Percentiles rank a stretch among this genome's conserved stretches.
These are phyloP conservation scores for Begonia fuchsioides DNA, from an alignment of 306 rosid genomes.

Conservation along the genomic window DNA sequence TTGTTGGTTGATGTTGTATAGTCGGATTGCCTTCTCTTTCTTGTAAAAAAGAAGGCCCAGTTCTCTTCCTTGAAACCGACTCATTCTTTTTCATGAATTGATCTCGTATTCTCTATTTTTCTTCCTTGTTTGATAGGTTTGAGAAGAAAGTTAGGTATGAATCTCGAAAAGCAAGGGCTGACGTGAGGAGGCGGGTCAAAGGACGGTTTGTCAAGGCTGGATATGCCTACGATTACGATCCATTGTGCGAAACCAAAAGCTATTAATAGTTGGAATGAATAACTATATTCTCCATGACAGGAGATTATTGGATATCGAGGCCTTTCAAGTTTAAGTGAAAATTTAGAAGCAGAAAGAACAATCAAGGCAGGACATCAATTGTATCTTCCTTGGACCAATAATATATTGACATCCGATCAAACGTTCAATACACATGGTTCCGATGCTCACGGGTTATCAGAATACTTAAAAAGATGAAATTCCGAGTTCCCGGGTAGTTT, in stretches of 20 bases:
- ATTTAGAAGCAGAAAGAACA: not conserved
- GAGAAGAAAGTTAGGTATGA: slow-evolving; percentile 84
- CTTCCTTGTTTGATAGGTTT: slow-evolving; percentile 27
- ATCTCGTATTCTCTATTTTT: too few relatives aligned
- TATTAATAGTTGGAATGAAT: slow-evolving; percentile 45
- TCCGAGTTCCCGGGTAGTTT: slow-evolving; percentile 16
- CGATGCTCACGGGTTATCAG: too few relatives aligned
- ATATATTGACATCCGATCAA: too few relatives aligned
- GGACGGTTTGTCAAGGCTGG: slow-evolving; percentile 97
- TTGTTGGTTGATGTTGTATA: not conserved
- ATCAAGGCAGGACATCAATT: too few relatives aligned
- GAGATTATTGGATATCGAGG: too few relatives aligned
- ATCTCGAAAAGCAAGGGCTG: slow-evolving; percentile 95
- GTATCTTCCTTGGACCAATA: too few relatives aligned
- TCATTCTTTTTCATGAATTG: too few relatives aligned
- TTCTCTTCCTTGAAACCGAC: too few relatives aligned
- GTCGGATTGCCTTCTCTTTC: too few relatives aligned
- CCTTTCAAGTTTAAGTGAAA: slow-evolving; percentile 9
- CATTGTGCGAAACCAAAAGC: slow-evolving; percentile 80
- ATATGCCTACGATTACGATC: slow-evolving; percentile 77
- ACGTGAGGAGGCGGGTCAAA: slow-evolving; percentile 80
- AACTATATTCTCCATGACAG: too few relatives aligned
- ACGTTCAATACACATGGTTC: too few relatives aligned
- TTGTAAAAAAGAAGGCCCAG: too few relatives aligned
- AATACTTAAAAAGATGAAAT: not conserved